These are phyloP conservation scores for Pseudogymnoascus destructans DNA, from an alignment of 2,329 filamentous ascomycete genomes.

Conservation along the genomic window DNA sequence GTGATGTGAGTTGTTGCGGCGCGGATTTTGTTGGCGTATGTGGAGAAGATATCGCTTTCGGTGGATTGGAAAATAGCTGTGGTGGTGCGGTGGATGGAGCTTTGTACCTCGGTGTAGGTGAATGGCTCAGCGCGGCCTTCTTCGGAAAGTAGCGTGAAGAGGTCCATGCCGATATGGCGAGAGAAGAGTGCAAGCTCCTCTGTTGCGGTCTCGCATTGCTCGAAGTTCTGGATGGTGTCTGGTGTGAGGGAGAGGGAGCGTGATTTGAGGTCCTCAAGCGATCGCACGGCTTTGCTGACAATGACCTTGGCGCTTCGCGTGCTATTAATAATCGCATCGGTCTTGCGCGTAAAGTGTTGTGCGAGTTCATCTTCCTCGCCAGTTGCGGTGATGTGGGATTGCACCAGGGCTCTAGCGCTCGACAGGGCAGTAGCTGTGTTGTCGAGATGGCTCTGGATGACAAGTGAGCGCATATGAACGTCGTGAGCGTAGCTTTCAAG, in stretches of 20 bases:
- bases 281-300: conserved; percentile 62
- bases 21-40: conserved; percentile 54
- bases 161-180: conserved; percentile 48
- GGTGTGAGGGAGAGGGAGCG: conserved; percentile 61
- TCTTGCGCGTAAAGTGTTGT: conserved; percentile 54
- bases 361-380: conserved; percentile 54
- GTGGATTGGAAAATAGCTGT: conserved; percentile 37
- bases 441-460: conserved; percentile 74
- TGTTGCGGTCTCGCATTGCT: conserved; percentile 52
- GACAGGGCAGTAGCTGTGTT: conserved; percentile 57
- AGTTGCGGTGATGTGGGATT: conserved; percentile 43
- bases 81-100: conserved; percentile 45
- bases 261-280: conserved; percentile 63
- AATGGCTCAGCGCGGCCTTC: conserved; percentile 57
- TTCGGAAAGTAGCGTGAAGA: conserved; percentile 55
- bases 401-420: conserved; percentile 51
- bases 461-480: conserved; percentile 59
- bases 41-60: conserved; percentile 57
- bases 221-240: conserved; percentile 56
- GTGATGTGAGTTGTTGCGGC: conserved; percentile 49
- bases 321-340: conserved; percentile 59
- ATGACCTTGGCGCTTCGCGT: conserved; percentile 76
- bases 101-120: conserved; percentile 52
- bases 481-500: conserved; percentile 66
- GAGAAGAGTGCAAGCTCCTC: conserved; percentile 53